Conservation (phyloP, 306 rosid genomes). For the Rosa lucieae region DNA sequence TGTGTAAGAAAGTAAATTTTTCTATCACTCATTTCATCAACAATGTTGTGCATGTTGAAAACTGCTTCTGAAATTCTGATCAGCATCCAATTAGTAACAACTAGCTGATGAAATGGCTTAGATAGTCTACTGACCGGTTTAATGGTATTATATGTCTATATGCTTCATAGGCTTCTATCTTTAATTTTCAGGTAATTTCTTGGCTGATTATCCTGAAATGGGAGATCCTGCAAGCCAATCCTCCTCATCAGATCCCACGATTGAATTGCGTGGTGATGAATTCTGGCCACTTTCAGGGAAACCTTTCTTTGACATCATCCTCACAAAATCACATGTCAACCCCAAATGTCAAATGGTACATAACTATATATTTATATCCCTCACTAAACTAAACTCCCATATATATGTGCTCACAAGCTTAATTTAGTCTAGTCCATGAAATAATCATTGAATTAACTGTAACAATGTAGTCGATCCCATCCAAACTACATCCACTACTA, state of each 20-base stretch:
- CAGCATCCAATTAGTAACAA: not conserved
- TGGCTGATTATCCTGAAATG: slow-evolving; percentile 1
- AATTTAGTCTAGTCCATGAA: not conserved
- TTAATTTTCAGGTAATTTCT: not conserved
- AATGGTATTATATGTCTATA: too few relatives aligned
- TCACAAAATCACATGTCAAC: slow-evolving; percentile 29
- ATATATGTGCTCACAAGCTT: not conserved
- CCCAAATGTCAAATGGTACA: slow-evolving; percentile 34
- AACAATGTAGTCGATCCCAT: slow-evolving; percentile 14
- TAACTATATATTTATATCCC: too few relatives aligned
- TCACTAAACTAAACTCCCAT: slow-evolving; percentile 5
- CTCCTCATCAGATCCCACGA: not conserved
- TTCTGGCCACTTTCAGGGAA: slow-evolving; percentile 49
- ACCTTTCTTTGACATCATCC: slow-evolving; percentile 31
- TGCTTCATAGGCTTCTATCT: not conserved
- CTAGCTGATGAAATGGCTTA: not conserved
- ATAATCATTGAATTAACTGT: not conserved
- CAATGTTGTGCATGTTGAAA: not conserved
- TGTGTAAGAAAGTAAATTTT: not conserved
- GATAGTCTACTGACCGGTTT: not conserved
- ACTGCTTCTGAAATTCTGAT: not conserved
- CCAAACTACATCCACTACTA: slow-evolving; percentile 12
- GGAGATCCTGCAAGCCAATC: not conserved
- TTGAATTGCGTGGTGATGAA: slow-evolving; percentile 28
- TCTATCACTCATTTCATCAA: too few relatives aligned